Base-by-base conservation (phyloP, 2,329 filamentous ascomycete genomes). In the Xylaria arbuscula region DNA sequence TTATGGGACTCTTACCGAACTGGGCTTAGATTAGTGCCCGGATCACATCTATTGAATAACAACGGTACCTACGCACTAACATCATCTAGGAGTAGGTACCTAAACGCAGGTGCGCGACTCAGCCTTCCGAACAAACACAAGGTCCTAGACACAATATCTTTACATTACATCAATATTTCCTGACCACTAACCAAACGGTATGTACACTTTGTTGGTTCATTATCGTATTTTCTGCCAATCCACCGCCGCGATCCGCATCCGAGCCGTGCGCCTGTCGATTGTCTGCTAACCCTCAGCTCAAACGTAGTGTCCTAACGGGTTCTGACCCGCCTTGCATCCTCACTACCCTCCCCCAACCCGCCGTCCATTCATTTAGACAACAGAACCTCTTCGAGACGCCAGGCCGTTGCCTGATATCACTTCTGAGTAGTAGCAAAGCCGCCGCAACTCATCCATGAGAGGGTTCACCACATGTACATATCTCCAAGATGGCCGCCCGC, bases 401-500 rank as follows among this genome's bases (percentile, higher is more conserved):
- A 19, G 38, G 42, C 22, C 28, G 36, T 32, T 28, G 19, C 34
- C 50, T 36, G 24, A 19, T 15, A 42, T 42, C 47, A 48, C 45
- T n/a, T 22, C 17, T 5, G 15, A n/a, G 40, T 17, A 17, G n/a
- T 45, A 15, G 40, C 40, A 45, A 17, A 17, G 15, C 50, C 22
- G 9, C 45, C 48, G 36, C 54, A 22, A 5, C 47, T 42, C 22
- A n/a, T 45, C 40, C 24, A 51, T 32, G 47, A 58, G 19, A 40
- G 34, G 32, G 66, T 53, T 70, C 69, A 48, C 67, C 70, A 66
- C 28, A 64, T 71, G 67, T 70, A 67, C 66, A 66, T 68, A 72
- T 62, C 71, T 70, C 73, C 83, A 87, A 81, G 77, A 99, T 99
- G 96, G 93, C 96, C 76, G 93, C 93, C 80, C 90, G 96, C 81